A percentile compares a stretch with the other conserved stretches of the same genome.
Evolutionary conservation across 2,329 filamentous ascomycete species (phyloP).

Genomic region (Cladophialophora bantiana): DNA sequence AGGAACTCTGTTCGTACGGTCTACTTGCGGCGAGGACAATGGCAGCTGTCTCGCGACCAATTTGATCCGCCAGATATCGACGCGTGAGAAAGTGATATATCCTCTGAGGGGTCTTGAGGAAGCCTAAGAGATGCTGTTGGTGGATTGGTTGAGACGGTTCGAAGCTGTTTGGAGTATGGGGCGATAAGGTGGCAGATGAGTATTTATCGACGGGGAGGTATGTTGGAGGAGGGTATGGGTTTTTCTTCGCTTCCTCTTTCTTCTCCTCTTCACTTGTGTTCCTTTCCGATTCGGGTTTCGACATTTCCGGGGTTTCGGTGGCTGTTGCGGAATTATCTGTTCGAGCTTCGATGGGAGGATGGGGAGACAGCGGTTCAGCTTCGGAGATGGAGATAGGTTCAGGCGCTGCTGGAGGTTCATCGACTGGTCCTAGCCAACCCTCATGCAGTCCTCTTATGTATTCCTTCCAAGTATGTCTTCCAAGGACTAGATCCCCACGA

Average conservation of each 20-base stretch:
- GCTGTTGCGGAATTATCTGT: constrained; percentile 41
- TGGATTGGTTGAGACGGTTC: constrained; percentile 74
- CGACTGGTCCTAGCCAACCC: constrained; percentile 89
- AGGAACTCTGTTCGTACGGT: constrained; percentile 49
- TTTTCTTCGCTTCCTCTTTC: constrained; percentile 56
- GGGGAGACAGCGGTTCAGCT: constrained; percentile 39
- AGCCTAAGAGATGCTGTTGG: constrained; percentile 90
- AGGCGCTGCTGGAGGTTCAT: constrained; percentile 57
- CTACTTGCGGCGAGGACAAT: constrained; percentile 68
- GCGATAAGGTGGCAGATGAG: constrained; percentile 67
- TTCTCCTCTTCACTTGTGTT: constrained; percentile 58
- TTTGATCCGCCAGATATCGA: constrained; percentile 81
- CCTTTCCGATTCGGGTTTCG: constrained; percentile 47
- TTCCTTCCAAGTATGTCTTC: constrained; percentile 95
- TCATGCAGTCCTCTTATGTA: constrained; percentile 93
- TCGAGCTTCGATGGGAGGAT: constrained; percentile 42
- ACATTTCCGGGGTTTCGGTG: constrained; percentile 36
- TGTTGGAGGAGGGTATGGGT: constrained; percentile 69
- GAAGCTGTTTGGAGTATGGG: constrained; percentile 72
- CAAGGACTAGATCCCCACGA: constrained; percentile 85
- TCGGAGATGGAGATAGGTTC: constrained; percentile 29
- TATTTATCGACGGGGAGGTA: constrained; percentile 80
- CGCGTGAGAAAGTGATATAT: constrained; percentile 85
- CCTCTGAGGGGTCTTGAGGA: constrained; percentile 85
- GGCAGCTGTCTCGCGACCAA: constrained; percentile 86